Evolutionary conservation across 2,329 filamentous ascomycete genomes (phyloP).

Genomic region (Trichoderma arundinaceum): DNA sequence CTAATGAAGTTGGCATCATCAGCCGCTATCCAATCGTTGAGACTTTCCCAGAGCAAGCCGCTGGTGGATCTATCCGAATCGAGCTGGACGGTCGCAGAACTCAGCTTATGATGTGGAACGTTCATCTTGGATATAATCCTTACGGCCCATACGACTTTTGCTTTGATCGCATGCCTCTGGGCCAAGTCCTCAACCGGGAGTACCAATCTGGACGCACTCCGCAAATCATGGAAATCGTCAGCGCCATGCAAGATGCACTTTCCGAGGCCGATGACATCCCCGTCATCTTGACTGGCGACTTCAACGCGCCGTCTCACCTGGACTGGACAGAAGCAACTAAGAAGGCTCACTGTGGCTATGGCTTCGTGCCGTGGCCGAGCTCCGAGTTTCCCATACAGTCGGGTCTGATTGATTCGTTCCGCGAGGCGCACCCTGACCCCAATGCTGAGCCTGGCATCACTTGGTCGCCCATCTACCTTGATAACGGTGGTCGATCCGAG

Average conservation of each 20-base stretch:
- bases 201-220: conserved; percentile 46
- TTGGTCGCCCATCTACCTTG: conserved; percentile 49
- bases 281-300: conserved; percentile 49
- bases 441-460: conserved; percentile 43
- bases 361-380: conserved; percentile 47
- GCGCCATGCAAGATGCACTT: conserved; percentile 43
- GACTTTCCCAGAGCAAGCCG: conserved; percentile 37
- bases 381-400: conserved; percentile 44
- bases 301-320: conserved; percentile 52
- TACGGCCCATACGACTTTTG: conserved; percentile 54
- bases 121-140: conserved; percentile 47
- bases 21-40: conserved; percentile 49
- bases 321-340: conserved; percentile 47
- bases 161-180: conserved; percentile 44
- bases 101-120: conserved; percentile 46
- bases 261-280: conserved; percentile 42
- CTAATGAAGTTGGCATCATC: conserved; percentile 44
- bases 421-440: conserved; percentile 47
- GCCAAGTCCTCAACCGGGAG: conserved; percentile 45
- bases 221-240: conserved; percentile 46
- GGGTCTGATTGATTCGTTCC: conserved; percentile 50
- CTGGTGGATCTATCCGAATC: conserved; percentile 44
- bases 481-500: conserved; percentile 44
- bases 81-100: conserved; percentile 42
- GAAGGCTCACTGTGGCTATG: conserved; percentile 46